These are phyloP conservation scores for Geum urbanum DNA, from an alignment of 306 rosid species.

Conservation along the genomic window DNA sequence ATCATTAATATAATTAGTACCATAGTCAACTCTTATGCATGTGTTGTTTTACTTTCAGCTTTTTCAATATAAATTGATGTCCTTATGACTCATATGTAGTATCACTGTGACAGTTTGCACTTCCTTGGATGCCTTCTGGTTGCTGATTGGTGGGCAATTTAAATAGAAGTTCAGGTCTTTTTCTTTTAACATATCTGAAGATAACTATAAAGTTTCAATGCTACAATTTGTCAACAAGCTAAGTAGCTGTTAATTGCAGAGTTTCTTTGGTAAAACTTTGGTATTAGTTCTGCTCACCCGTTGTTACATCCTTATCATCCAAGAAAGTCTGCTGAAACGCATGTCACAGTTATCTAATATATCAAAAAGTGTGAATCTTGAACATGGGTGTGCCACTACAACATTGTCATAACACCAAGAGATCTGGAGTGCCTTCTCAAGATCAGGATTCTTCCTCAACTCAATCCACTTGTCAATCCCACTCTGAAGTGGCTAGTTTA, in stretches of 20 bases:
- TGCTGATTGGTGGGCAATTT: constrained; percentile 24
- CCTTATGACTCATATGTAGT: constrained; percentile 3
- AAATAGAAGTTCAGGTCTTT: constrained; percentile 27
- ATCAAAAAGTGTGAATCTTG: constrained; percentile 36
- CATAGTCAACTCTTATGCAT: neutral
- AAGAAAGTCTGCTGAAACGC: constrained; percentile 32
- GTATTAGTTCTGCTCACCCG: constrained; percentile 28
- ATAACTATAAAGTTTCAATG: constrained; percentile 21
- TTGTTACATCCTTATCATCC: constrained; percentile 28
- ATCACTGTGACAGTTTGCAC: constrained; percentile 22
- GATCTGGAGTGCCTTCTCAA: constrained; percentile 39
- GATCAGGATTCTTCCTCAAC: constrained; percentile 64
- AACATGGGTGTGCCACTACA: constrained; percentile 45
- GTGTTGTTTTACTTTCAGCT: neutral
- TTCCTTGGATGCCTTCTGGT: constrained; percentile 1
- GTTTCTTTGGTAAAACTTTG: constrained; percentile 28
- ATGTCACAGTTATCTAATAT: constrained; percentile 35
- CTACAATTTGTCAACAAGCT: constrained; percentile 17
- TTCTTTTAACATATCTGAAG: constrained; percentile 15
- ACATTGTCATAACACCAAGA: constrained; percentile 35
- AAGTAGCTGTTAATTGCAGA: constrained; percentile 29
- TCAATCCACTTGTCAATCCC: constrained; percentile 57
- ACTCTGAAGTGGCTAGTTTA: constrained; percentile 34
- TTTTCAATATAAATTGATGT: neutral
- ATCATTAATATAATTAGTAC: neutral